phyloP scores from a whole-genome alignment of 192 early-diverging fungal genomes.

The Radiomyces spectabilis region DNA sequence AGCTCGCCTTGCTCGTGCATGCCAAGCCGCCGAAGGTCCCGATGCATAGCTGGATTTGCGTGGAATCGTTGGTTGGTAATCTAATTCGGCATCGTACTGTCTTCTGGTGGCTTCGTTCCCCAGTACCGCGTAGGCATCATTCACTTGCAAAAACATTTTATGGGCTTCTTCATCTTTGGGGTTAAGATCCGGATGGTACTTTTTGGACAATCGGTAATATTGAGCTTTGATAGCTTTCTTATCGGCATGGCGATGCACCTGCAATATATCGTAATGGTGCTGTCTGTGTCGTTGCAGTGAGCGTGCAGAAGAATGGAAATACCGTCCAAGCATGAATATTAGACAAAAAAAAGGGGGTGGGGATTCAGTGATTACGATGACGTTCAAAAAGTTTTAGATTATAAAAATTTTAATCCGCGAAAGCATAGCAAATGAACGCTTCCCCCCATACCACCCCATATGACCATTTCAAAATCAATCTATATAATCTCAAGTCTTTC shows the following conservation, averaged over 20 bases:
- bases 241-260: conserved; percentile 28
- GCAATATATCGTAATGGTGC: conserved; percentile 40
- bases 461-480: too few species aligned
- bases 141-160: conserved; percentile 67
- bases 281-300: too few species aligned
- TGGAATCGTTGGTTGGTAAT: not conserved
- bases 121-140: conserved; percentile 80
- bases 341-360: too few species aligned
- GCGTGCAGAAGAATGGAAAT: too few species aligned
- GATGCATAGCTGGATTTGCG: conserved; percentile 1
- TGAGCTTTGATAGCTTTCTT: conserved; percentile 56
- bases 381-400: too few species aligned
- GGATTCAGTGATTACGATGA: too few species aligned
- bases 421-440: too few species aligned
- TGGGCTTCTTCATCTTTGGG: conserved; percentile 59
- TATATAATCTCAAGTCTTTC: too few species aligned
- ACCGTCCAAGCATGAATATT: too few species aligned
- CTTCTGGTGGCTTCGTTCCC: conserved; percentile 59
- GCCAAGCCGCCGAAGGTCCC: conserved; percentile 7
- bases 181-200: conserved; percentile 81
- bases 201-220: conserved; percentile 70
- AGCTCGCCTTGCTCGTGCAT: conserved; percentile 3
- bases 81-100: conserved; percentile 68
- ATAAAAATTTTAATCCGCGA: too few species aligned
- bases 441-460: too few species aligned